Conservation (phyloP, 257 asterid species). For the Solanum chiquidenum region DNA sequence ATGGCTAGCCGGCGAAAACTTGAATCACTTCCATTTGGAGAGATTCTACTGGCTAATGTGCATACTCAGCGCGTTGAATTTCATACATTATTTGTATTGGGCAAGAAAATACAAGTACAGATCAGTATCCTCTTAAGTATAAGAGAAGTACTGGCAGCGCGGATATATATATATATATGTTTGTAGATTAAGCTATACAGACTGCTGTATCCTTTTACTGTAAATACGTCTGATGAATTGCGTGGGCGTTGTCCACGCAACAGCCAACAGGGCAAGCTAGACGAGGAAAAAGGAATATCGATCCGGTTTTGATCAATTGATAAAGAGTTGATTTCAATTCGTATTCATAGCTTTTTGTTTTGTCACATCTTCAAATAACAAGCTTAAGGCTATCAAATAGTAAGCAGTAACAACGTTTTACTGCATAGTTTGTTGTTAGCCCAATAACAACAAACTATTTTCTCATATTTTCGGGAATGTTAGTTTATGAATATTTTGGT, state of each 20-base stretch:
- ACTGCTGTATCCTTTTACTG: background rate
- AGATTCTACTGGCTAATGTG: constrained; percentile 92
- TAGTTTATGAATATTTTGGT: too few species aligned
- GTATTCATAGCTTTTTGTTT: background rate
- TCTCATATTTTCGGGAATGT: too few species aligned
- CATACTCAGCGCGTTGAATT: constrained; percentile 58
- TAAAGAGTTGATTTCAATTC: background rate
- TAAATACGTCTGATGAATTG: constrained; percentile 30
- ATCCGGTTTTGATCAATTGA: background rate
- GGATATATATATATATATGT: background rate
- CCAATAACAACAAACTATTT: too few species aligned
- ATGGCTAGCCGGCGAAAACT: constrained; percentile 62
- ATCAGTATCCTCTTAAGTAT: constrained; percentile 9
- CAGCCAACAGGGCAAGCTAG: background rate
- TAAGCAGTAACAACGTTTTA: too few species aligned
- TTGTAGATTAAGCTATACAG: background rate
- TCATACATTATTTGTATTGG: constrained; percentile 76
- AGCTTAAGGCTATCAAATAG: background rate
- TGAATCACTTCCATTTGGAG: constrained; percentile 60
- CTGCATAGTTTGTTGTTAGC: too few species aligned
- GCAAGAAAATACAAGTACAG: constrained; percentile 58
- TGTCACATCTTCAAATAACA: background rate
- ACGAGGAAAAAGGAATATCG: background rate
- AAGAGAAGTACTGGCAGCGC: background rate
- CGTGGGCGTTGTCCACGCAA: constrained; percentile 4